These are phyloP conservation scores for Trebouxia sp. DNA, from an alignment of 139 green algal species.

Conservation along the genomic window DNA sequence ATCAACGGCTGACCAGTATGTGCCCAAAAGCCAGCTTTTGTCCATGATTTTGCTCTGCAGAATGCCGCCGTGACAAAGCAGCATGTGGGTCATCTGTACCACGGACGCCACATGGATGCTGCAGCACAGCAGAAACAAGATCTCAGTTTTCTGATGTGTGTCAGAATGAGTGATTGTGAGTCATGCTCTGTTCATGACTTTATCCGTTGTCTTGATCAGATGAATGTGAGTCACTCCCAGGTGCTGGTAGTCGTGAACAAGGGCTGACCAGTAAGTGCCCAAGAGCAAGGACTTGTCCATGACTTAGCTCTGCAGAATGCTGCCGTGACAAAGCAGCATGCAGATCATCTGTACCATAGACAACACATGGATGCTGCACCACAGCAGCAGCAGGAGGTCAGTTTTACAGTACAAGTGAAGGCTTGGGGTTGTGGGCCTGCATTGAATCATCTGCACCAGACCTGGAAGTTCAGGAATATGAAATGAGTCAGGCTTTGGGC, in stretches of 20 bases:
- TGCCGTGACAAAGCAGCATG: conserved; percentile 11
- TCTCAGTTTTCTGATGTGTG: too few relatives aligned
- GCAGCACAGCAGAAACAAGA: not conserved
- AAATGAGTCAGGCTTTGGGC: too few relatives aligned
- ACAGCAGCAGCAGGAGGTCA: too few relatives aligned
- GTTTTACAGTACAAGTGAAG: too few relatives aligned
- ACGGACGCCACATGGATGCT: conserved; percentile 23
- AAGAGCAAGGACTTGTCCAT: not conserved
- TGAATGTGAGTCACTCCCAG: conserved; percentile 68
- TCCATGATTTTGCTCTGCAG: not conserved
- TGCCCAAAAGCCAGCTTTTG: not conserved
- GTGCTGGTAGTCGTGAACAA: conserved; percentile 71
- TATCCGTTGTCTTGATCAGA: conserved; percentile 47
- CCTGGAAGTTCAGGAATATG: too few relatives aligned
- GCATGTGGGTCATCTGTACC: conserved; percentile 24
- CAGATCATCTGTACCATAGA: conserved; percentile 22
- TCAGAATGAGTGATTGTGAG: too few relatives aligned
- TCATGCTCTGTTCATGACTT: too few relatives aligned
- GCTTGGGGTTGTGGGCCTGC: too few relatives aligned
- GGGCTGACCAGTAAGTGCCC: conserved; percentile 18
- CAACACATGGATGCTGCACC: conserved; percentile 11
- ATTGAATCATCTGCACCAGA: too few relatives aligned
- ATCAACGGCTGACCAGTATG: conserved; percentile 34
- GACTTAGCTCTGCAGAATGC: not conserved
- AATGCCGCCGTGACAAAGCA: conserved; percentile 9